Evolutionary conservation across 495 filamentous ascomycete species (phyloP), one percentile per base, ranked within the genome.

Genomic region (Trichoderma reesei): DNA sequence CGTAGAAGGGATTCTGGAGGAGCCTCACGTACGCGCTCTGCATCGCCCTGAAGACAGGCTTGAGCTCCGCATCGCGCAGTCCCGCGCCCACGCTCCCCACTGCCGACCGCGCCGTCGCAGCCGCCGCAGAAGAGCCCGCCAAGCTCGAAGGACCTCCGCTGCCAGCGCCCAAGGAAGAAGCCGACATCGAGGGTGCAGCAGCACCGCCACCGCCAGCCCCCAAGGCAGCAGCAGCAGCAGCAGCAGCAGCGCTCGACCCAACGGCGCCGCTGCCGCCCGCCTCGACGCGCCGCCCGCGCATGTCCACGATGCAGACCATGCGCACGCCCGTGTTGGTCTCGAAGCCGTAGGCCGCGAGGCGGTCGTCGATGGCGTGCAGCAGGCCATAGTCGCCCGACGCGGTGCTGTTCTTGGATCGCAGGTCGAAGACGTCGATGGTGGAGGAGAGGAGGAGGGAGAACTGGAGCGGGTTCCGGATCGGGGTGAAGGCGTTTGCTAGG

Each of bases 301-400:
- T 86, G 72, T 98, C 94, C 14, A 98, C 88, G 1, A 96, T 85
- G 44, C 90, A 85, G 37, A 97, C 85, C 67, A 98, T 84, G 73
- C 90, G 92, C 37, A 93, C 85, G 6, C 92, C 93, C 6, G 95
- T 98, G 73, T 96, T 97, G n/a, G 94, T 98, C 70, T 96, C 80
- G 85, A 90, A 98, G 65, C 94, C 94, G 78, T 97, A 98, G 64
- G 88, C 85, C 18, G 91, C 90, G 26, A 98, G 78, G 11, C 90
- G 84, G 74, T 98, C 95, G 76, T 98, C 95, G 48, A 98, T 79
- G 18, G 90, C 90, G 73, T 97, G 92, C 41, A 98, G 80, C 0
- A 98, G 82, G 7, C 95, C 95, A 64, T 92, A 90, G 70, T 98
- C 95, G 68, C 93, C 92, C 20, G 87, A 69, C 26, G 82, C 82